phyloP scores from a whole-genome alignment of 129 eudicot species.

The Oenanthe sinensis region DNA sequence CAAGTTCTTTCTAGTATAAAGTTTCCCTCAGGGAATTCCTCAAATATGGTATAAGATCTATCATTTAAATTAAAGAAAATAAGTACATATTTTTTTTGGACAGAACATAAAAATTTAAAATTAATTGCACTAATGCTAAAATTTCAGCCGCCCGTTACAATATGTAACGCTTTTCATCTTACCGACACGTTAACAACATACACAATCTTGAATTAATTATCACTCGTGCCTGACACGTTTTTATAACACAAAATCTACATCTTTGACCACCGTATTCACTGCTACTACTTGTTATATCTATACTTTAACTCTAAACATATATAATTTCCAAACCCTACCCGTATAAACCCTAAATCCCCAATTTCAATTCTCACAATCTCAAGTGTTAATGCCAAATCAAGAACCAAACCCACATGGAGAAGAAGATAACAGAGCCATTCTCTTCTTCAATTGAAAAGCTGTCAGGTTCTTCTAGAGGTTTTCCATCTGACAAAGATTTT shows the following conservation, averaged over 20 bases:
- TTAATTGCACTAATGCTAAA: no score
- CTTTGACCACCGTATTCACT: not conserved
- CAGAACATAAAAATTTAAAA: no score
- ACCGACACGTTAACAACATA: not conserved
- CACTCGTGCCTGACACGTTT: not conserved
- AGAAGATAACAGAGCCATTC: slow-evolving; percentile 15
- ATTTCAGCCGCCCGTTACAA: no score
- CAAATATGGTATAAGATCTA: no score
- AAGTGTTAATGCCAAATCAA: not conserved
- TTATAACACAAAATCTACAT: not conserved
- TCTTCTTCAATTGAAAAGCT: slow-evolving; percentile 42
- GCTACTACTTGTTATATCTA: not conserved
- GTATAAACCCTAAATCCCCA: slow-evolving; percentile 5
- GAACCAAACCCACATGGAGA: not conserved
- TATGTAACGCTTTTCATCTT: not conserved
- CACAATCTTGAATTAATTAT: not conserved
- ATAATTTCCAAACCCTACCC: not conserved
- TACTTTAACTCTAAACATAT: not conserved
- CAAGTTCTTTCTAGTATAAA: no score
- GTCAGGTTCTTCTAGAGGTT: slow-evolving; percentile 46
- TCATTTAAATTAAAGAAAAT: no score
- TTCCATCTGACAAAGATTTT: slow-evolving; percentile 56
- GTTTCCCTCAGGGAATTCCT: no score
- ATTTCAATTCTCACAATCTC: not conserved
- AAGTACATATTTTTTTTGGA: no score